These are phyloP conservation scores for Cercophora scortea DNA, from an alignment of 495 filamentous ascomycete species.

Conservation along the genomic window DNA sequence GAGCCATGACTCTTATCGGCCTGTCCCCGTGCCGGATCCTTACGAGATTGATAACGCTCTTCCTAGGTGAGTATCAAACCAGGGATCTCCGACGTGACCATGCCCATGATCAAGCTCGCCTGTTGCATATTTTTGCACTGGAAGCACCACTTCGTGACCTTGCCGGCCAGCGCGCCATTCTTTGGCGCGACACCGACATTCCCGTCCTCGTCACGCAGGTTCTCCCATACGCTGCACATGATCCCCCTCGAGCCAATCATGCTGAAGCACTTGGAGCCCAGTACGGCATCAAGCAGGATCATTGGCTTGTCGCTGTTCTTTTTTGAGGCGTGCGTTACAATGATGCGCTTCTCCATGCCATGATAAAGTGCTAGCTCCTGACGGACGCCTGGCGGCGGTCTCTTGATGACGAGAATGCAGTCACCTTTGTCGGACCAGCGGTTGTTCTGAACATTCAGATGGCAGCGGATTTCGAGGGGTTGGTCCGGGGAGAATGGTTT, in stretches of 20 bases:
- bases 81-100: conserved; percentile 38
- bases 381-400: conserved; percentile 49
- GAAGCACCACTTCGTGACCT: conserved; percentile 74
- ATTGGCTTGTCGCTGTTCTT: conserved; percentile 58
- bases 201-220: conserved; percentile 61
- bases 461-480: conserved; percentile 69
- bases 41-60: not conserved
- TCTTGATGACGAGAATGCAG: conserved; percentile 72
- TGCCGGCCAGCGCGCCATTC: conserved; percentile 64
- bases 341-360: conserved; percentile 72
- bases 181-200: conserved; percentile 57
- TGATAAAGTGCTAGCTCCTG: conserved; percentile 43
- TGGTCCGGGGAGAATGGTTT: conserved; percentile 23
- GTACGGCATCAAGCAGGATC: conserved; percentile 71
- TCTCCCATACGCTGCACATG: conserved; percentile 79
- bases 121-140: conserved; percentile 46
- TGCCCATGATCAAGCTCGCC: conserved; percentile 37
- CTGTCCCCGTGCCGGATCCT: too few relatives aligned
- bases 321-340: conserved; percentile 49
- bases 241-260: conserved; percentile 76
- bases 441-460: conserved; percentile 63
- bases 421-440: conserved; percentile 90
- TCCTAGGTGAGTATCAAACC: conserved; percentile 23
- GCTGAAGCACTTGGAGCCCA: conserved; percentile 79
- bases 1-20: too few relatives aligned